Conservation (phyloP, 306 rosid genomes). For the Lathyrus aphaca region DNA sequence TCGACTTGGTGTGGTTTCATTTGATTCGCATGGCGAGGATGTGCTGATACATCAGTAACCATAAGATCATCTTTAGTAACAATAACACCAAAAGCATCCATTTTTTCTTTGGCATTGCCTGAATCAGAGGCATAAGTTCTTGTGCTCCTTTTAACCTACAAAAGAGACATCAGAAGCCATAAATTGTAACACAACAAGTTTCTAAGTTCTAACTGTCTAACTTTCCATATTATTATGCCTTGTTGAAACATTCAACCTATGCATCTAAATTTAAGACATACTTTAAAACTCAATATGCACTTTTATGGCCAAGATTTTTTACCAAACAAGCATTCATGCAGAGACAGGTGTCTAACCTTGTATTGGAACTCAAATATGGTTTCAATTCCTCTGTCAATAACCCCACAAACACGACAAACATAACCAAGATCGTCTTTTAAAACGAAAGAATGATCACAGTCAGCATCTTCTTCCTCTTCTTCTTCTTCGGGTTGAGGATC, state of each 20-base stretch:
- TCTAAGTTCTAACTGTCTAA: neutral
- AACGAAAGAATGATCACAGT: conserved; percentile 88
- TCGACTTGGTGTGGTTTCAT: conserved; percentile 93
- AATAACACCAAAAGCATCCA: conserved; percentile 53
- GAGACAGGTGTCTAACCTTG: conserved; percentile 43
- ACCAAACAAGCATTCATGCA: conserved; percentile 19
- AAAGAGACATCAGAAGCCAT: neutral
- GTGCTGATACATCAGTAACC: conserved; percentile 62
- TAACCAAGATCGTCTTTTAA: conserved; percentile 90
- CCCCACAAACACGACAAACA: conserved; percentile 92
- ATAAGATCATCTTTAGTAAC: conserved; percentile 54
- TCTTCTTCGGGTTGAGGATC: conserved; percentile 53
- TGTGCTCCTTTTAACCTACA: conserved; percentile 69
- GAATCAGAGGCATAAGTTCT: conserved; percentile 77
- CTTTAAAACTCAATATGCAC: conserved; percentile 9
- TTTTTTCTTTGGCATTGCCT: conserved; percentile 51
- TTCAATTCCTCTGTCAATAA: conserved; percentile 73
- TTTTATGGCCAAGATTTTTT: neutral
- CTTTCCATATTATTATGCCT: conserved; percentile 22
- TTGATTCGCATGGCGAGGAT: conserved; percentile 83
- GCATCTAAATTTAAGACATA: conserved; percentile 23
- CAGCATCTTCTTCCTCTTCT: conserved; percentile 45
- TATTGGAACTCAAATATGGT: conserved; percentile 88
- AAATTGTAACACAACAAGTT: conserved; percentile 22
- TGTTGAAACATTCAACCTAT: conserved; percentile 21